These are phyloP conservation scores for Russula griseocarnosa DNA, from an alignment of 768 basidiomycete genomes.

Conservation along the genomic window DNA sequence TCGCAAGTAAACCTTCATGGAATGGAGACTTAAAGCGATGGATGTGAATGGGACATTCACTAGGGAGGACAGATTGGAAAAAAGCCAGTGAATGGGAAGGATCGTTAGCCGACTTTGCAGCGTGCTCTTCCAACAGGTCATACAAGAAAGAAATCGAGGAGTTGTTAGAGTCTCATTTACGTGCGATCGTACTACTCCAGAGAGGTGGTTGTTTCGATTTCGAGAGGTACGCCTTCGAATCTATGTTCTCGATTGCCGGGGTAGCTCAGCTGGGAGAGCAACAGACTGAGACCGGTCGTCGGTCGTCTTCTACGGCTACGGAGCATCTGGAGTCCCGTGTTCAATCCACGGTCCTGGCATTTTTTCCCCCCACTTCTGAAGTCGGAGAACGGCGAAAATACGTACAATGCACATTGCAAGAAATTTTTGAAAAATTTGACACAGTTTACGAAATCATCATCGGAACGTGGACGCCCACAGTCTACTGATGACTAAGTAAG, in stretches of 20 bases:
- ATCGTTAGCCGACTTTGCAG: no score
- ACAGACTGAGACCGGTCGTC: conserved; percentile 30
- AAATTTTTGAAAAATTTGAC: background rate
- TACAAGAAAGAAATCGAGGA: no score
- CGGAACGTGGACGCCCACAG: no score
- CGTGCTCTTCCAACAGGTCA: no score
- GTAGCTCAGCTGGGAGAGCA: conserved; percentile 36
- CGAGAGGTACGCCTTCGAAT: background rate
- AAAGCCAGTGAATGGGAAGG: background rate
- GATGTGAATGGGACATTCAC: background rate
- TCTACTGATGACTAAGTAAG: background rate
- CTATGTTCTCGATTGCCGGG: conserved; percentile 20
- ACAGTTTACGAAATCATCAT: background rate
- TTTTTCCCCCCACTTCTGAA: conserved; percentile 32
- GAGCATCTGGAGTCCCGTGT: conserved; percentile 66
- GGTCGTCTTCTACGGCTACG: no score
- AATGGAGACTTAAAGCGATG: background rate
- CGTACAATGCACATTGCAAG: background rate
- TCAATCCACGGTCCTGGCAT: conserved; percentile 75
- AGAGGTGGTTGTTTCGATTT: background rate
- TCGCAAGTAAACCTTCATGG: background rate
- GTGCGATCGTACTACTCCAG: no score
- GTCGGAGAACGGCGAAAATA: background rate
- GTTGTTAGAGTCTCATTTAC: no score
- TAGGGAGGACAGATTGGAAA: background rate